Evolutionary conservation across 2,329 filamentous ascomycete species (phyloP).

Genomic region (Exophiala lecanii-corni): DNA sequence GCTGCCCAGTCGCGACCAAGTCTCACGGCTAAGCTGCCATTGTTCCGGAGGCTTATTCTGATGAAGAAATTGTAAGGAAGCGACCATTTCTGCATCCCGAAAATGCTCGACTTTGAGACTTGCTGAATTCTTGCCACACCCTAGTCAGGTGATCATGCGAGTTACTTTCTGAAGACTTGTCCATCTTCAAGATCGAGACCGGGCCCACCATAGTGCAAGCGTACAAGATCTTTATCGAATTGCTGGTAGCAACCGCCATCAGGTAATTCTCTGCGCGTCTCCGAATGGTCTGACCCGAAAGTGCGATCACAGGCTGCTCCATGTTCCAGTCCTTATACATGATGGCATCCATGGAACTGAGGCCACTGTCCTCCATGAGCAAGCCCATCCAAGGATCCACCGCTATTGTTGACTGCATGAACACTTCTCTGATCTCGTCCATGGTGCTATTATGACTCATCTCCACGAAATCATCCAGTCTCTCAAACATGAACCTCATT

Average conservation of each 20-base stretch:
- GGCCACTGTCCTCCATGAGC: background rate
- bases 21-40: too few species aligned
- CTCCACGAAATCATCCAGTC: background rate
- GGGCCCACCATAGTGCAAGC: slow-evolving; percentile 1
- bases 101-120: background rate
- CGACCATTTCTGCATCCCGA: too few species aligned
- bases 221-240: slow-evolving; percentile 1
- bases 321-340: slow-evolving; percentile 1
- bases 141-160: background rate
- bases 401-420: background rate
- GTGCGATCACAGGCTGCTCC: slow-evolving; percentile 4
- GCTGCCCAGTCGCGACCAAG: too few species aligned
- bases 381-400: background rate
- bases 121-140: slow-evolving; percentile 1
- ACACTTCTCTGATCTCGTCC: background rate
- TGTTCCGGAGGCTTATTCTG: too few species aligned
- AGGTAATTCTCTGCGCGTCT: background rate
- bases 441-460: slow-evolving; percentile 1
- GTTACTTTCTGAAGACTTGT: background rate
- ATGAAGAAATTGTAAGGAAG: too few species aligned
- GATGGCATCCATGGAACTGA: background rate
- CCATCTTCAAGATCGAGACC: slow-evolving; percentile 2
- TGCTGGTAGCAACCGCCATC: background rate
- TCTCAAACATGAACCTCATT: slow-evolving; percentile 3
- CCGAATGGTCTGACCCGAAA: background rate